Evolutionary conservation across 768 basidiomycete genomes (phyloP), one percentile per base, ranked within the genome.

Genomic region (Rhodotorula kratochvilovae): DNA sequence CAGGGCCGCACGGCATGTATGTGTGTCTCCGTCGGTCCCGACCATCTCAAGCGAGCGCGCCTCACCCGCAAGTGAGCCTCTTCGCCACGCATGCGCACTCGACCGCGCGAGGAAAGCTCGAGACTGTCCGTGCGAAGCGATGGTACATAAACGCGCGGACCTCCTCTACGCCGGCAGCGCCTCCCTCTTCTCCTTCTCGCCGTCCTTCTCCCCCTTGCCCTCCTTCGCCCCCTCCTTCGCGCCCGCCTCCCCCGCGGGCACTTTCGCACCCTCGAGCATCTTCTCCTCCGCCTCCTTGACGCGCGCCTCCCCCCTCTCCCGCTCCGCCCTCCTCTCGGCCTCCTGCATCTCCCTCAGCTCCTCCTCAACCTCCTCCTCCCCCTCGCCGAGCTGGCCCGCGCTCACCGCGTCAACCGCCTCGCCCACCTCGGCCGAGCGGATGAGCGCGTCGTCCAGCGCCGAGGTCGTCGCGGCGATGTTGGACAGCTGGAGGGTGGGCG

Each of bases 381-480:
- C 59, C 35, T 70, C 69, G 36, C 55, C 64, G 64, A 61, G 35
- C 57, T 63, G 46, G 4, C 16, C 35, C 36, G 15, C 35, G 23
- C 29, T 7, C 0, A 55, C 46, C 21, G 35, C 35, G n/a, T 66
- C 56, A 54, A 74, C 67, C 29, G 73, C 73, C 2, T 68, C 60
- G 50, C 29, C 43, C 43, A 74, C 65, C 33, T 71, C 67, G 13
- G 39, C 36, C 6, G 73, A 62, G 3, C 56, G 25, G 56, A 65
- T 43, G 60, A 74, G 73, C 8, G 66, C 36, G 36, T 71, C 69
- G 59, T 70, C 63, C 23, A 74, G 61, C 7, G 67, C 63, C 0
- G 70, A 58, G 27, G 69, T 74, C 21, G 66, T 68, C 27, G 56
- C 63, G 29, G 53, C 56, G 56, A 74, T 74, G 60, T 74, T 70